Evolutionary conservation across 2,329 filamentous ascomycete species (phyloP), one percentile per base, ranked within the genome.

Genomic region (Nemania diffusa): DNA sequence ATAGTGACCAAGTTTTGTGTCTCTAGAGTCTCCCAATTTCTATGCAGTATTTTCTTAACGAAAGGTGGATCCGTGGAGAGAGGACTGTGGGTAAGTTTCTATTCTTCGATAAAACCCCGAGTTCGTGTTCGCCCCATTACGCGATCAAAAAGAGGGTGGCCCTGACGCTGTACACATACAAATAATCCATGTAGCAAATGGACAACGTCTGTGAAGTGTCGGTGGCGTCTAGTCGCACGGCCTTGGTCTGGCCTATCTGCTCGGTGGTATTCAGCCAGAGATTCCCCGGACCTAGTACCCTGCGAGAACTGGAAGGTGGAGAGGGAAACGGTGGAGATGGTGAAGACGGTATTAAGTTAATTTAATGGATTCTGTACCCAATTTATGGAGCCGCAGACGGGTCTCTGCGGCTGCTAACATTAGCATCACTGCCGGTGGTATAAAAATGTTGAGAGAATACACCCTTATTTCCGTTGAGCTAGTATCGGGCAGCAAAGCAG

Each of bases 261-360:
- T 67, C 67, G 60, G 67, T 60, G 60, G 57, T 67, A 69, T 59
- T 64, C 52, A 44, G 37, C 32, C 52, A 59, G 20, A 67, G 26
- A 64, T 57, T 8, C 46, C 46, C 64, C 52, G 63, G 64, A 58
- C 40, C 20, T 67, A 67, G 32, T 42, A 32, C 17, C 32, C 48
- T 46, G 46, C 27, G 53, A 57, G 29, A 55, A 56, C 51, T 34
- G 51, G 32, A 34, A 44, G 46, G 60, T 65, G 51, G 55, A 58
- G 57, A 57, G 52, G 52, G 52, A 44, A 59, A 51, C 22, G 17
- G 56, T 58, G 26, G 57, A 51, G 46, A 24, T 53, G 44, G 27
- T 26, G 57, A 61, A 34, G 63, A 44, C 26, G 48, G 59, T 24
- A 52, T 57, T 20, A 27, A 37, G 32, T 55, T 37, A 37, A 29